Conservation (phyloP, 805 yeast genomes). For the Saccharomycopsis olivae region DNA sequence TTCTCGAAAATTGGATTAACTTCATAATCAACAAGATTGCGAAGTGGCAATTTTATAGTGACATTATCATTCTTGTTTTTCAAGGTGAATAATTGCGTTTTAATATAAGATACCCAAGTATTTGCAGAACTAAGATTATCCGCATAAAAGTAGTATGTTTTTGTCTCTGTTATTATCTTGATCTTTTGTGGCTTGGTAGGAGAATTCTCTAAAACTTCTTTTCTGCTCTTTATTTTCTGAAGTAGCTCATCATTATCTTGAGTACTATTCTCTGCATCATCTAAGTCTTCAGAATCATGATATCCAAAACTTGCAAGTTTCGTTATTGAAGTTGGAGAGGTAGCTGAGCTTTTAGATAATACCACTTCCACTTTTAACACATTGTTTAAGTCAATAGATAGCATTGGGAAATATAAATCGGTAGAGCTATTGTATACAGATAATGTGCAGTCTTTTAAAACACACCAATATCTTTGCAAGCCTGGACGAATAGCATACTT, state of each 20-base stretch:
- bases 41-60: slow-evolving; percentile 65
- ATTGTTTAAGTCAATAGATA: slow-evolving; percentile 60
- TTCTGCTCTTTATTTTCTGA: neutral
- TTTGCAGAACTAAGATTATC: slow-evolving; percentile 67
- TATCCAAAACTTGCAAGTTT: slow-evolving; percentile 1
- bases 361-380: slow-evolving; percentile 51
- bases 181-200: slow-evolving; percentile 34
- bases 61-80: slow-evolving; percentile 64
- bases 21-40: slow-evolving; percentile 52
- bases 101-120: slow-evolving; percentile 67
- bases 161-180: slow-evolving; percentile 44
- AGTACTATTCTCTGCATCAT: neutral
- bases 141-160: slow-evolving; percentile 55
- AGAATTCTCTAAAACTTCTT: neutral
- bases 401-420: slow-evolving; percentile 74
- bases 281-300: slow-evolving; percentile 1
- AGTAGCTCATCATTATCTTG: neutral
- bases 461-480: slow-evolving; percentile 63
- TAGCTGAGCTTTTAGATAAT: neutral
- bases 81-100: slow-evolving; percentile 67
- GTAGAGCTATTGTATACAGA: slow-evolving; percentile 61
- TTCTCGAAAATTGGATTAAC: slow-evolving; percentile 44
- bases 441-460: slow-evolving; percentile 57
- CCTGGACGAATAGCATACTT: slow-evolving; percentile 19
- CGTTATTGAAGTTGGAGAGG: neutral